Percentiles rank a stretch among this genome's conserved stretches.
phyloP scores from a whole-genome alignment of 129 eudicot genomes.

The Cynara cardunculus region DNA sequence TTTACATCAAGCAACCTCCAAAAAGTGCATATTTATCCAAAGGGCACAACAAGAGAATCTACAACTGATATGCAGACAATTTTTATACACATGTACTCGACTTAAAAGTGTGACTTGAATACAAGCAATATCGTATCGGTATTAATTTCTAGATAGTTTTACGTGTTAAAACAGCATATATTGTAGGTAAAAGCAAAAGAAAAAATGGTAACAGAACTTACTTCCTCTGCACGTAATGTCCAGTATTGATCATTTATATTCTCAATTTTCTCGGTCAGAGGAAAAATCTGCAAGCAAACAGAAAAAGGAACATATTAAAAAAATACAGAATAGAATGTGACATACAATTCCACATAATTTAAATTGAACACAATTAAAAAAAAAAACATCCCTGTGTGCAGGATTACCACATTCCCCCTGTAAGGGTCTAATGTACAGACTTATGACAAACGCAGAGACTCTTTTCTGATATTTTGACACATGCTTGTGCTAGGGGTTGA shows the following conservation, averaged over 20 bases:
- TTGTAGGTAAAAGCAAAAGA: not conserved
- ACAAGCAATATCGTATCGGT: too few species aligned
- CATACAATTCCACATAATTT: not conserved
- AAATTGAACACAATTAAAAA: not conserved
- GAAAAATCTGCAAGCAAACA: constrained; percentile 58
- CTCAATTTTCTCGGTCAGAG: constrained; percentile 74
- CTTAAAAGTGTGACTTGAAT: too few species aligned
- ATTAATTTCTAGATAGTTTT: too few species aligned
- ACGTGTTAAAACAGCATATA: not conserved
- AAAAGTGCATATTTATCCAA: too few species aligned
- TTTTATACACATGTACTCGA: too few species aligned
- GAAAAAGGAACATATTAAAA: not conserved
- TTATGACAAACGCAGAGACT: not conserved
- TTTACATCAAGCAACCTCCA: not conserved
- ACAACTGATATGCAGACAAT: too few species aligned
- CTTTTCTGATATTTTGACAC: too few species aligned
- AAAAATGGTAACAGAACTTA: constrained; percentile 4
- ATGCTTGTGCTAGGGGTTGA: too few species aligned
- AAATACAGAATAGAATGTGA: not conserved
- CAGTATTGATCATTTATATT: constrained; percentile 95
- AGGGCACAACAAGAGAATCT: too few species aligned
- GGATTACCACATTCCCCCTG: not conserved
- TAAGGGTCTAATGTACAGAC: not conserved
- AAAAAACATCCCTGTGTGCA: too few species aligned
- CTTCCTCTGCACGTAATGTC: constrained; percentile 96